A percentile compares a stretch with the other conserved stretches of the same genome.
phyloP scores from a whole-genome alignment of 768 basidiomycete species.

The Naematelia encephala region DNA sequence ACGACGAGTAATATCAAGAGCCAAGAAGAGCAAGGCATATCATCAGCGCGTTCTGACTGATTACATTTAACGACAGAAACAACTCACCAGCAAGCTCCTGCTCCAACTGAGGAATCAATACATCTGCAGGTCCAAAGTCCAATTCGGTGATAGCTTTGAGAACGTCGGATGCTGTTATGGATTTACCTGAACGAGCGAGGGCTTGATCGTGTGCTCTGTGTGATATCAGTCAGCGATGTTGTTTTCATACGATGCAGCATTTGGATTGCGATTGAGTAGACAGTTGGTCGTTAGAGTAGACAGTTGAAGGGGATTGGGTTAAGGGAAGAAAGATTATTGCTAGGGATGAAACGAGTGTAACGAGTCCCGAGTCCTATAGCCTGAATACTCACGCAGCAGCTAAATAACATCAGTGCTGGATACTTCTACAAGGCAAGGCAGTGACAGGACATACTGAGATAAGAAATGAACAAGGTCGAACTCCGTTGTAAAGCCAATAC shows the following conservation, averaged over 20 bases:
- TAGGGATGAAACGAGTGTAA: too few species aligned
- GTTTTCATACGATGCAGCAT: background rate
- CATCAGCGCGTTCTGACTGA: too few species aligned
- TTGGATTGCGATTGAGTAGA: too few species aligned
- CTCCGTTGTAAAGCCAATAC: slow-evolving; percentile 78
- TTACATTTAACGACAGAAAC: too few species aligned
- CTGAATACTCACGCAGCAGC: slow-evolving; percentile 55
- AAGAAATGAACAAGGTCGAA: slow-evolving; percentile 93
- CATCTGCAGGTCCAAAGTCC: slow-evolving; percentile 42
- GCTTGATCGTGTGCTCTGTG: slow-evolving; percentile 83
- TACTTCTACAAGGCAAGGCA: background rate
- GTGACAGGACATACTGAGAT: slow-evolving; percentile 62
- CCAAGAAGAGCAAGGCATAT: too few species aligned
- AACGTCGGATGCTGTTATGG: slow-evolving; percentile 83
- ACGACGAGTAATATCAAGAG: too few species aligned
- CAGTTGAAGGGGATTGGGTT: too few species aligned
- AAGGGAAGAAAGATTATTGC: background rate
- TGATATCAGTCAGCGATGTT: background rate
- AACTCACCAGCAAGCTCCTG: slow-evolving; percentile 43
- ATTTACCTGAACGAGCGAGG: slow-evolving; percentile 75
- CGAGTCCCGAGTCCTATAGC: background rate
- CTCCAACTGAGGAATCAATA: slow-evolving; percentile 34
- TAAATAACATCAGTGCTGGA: slow-evolving; percentile 26
- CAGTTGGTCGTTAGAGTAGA: too few species aligned
- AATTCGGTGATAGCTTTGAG: slow-evolving; percentile 59